These are phyloP conservation scores for Dactylellina leptospora DNA, from an alignment of 2,329 filamentous ascomycete genomes.

Conservation along the genomic window DNA sequence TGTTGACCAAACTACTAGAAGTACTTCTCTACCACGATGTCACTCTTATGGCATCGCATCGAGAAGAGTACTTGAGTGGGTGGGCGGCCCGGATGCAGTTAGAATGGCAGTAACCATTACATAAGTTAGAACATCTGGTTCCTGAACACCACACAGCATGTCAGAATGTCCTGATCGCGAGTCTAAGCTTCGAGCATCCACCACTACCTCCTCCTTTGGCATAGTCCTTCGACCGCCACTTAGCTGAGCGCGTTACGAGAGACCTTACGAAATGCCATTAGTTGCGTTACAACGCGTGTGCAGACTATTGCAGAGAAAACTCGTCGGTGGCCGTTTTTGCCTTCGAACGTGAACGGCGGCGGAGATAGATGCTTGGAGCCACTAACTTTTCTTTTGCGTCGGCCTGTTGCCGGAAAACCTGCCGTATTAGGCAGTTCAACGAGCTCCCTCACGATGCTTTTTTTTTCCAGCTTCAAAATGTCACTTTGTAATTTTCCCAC, in stretches of 20 bases:
- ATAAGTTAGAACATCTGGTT: constrained; percentile 25
- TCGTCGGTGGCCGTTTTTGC: constrained; percentile 2
- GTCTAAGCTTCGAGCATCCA: neutral
- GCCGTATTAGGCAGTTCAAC: constrained; percentile 40
- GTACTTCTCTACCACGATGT: neutral
- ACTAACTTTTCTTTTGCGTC: constrained; percentile 10
- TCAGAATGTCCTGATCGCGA: neutral
- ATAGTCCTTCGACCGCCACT: constrained; percentile 1
- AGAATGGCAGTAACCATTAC: constrained; percentile 26
- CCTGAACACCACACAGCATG: constrained; percentile 10
- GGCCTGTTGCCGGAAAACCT: constrained; percentile 42
- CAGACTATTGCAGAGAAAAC: neutral
- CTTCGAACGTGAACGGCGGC: neutral
- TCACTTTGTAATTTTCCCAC: constrained; percentile 1
- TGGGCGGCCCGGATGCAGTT: constrained; percentile 34
- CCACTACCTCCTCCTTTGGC: neutral
- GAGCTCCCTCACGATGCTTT: constrained; percentile 49
- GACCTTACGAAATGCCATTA: constrained; percentile 23
- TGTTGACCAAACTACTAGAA: neutral
- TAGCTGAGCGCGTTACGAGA: constrained; percentile 28
- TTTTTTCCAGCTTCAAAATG: constrained; percentile 32
- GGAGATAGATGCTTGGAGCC: neutral
- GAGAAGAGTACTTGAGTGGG: neutral
- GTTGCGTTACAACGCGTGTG: constrained; percentile 5
- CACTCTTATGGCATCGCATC: neutral